Evolutionary conservation across 345 rosid species (phyloP), one percentile per base, ranked within the genome.

Genomic region (Capsella bursapastoris): DNA sequence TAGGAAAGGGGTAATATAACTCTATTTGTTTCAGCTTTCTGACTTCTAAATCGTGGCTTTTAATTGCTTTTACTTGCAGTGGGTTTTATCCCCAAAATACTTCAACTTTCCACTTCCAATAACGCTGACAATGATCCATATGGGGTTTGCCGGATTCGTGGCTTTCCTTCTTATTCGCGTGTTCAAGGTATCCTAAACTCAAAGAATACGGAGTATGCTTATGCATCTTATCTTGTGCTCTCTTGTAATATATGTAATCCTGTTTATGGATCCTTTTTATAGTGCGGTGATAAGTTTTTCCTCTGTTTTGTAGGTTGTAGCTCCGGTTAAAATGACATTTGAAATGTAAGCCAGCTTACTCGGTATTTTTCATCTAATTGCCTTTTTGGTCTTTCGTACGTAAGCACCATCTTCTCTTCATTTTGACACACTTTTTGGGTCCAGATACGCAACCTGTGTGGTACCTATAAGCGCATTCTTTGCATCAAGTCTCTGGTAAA

Each of bases 401-500:
- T 32, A 10, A 9, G 67, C 47, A 0, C 28, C 32, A 28, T 4
- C 13, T 25, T 12, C 53, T 75, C 31, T 78, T 28, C 72, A 31
- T 70, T 56, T 55, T 71, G 51, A 78, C 68, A 56, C 22, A 18
- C 5, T 38, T 65, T 52, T 66, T 71, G 57, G 67, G 22, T 51
- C 60, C 90, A 95, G 98, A 84, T 95, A 92, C 58, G 90, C 89
- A 56, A 95, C 97, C 32, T 90, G 97, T 84, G 98, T 92, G 43
- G 71, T 95, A 57, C 97, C 97, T 53, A 92, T 95, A 58, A 92
- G 98, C 77, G 97, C 97, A 68, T 95, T 92, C 86, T 92, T 90
- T 82, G 98, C 99, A 44, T 88, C 98, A 68, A 95, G 98, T 76
- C 98, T 92, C 69, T 95, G 99, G 99, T 95, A 85, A 86, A 89